A percentile compares a stretch with the other conserved stretches of the same genome.
Conservation (phyloP, 202 grass and related monocot genomes). For the Alloteropsis angusta region DNA sequence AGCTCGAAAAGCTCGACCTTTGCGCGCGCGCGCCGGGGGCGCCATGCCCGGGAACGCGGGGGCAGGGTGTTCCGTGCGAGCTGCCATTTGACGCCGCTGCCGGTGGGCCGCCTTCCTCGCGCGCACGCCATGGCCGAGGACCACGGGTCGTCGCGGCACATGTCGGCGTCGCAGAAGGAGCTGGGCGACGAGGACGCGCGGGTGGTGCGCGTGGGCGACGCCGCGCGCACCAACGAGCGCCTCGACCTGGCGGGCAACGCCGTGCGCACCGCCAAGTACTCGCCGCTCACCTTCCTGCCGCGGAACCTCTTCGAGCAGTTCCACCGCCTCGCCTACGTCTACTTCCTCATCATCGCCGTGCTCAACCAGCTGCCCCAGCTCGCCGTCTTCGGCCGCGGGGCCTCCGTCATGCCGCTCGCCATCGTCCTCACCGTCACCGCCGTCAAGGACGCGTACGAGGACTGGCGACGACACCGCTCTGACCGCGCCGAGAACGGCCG, state of each 20-base stretch:
- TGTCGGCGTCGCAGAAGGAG: conserved; percentile 62
- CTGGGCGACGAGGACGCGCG: conserved; percentile 65
- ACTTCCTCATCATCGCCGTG: conserved; percentile 84
- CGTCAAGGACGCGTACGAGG: conserved; percentile 95
- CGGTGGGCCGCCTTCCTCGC: background rate
- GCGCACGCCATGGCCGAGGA: conserved; percentile 32
- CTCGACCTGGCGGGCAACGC: conserved; percentile 58
- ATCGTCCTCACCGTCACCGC: conserved; percentile 76
- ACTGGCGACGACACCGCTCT: conserved; percentile 72
- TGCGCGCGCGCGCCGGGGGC: background rate
- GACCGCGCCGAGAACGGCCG: conserved; percentile 71
- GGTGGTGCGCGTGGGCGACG: conserved; percentile 51
- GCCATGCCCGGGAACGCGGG: conserved; percentile 29
- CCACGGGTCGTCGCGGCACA: conserved; percentile 40
- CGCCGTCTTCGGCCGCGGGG: conserved; percentile 58
- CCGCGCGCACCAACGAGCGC: conserved; percentile 40
- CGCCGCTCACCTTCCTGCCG: conserved; percentile 76
- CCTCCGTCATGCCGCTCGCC: conserved; percentile 74
- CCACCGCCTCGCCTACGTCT: conserved; percentile 84
- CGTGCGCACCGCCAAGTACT: conserved; percentile 87
- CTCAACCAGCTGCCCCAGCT: conserved; percentile 89
- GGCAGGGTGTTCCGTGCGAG: background rate
- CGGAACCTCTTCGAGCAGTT: conserved; percentile 96
- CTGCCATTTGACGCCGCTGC: conserved; percentile 8
- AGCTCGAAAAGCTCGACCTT: no score